Evolutionary conservation across 352 stramenopile species (phyloP).

Genomic region (Globisporangium solare): DNA sequence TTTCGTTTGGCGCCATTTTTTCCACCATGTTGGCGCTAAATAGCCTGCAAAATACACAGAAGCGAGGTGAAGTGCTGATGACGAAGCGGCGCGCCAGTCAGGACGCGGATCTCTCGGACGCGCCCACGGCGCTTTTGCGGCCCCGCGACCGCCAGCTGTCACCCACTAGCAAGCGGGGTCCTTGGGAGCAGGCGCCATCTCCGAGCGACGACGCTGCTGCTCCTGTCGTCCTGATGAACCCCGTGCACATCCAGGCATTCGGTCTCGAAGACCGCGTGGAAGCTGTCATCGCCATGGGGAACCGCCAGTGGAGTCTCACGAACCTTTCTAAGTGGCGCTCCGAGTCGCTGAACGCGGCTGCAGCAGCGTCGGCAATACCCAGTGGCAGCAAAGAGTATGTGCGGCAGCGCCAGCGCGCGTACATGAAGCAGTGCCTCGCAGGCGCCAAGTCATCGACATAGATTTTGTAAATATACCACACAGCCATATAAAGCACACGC

Average conservation of each 20-base stretch:
- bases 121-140: background rate
- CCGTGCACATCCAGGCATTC: slow-evolving; percentile 58
- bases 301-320: slow-evolving; percentile 45
- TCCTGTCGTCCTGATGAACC: slow-evolving; percentile 12
- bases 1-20: slow-evolving; percentile 10
- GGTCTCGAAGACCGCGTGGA: slow-evolving; percentile 74
- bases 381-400: slow-evolving; percentile 32
- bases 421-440: slow-evolving; percentile 42
- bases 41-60: background rate
- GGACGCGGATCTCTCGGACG: background rate
- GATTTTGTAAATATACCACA: no score
- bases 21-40: background rate
- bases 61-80: background rate
- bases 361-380: background rate
- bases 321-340: slow-evolving; percentile 66
- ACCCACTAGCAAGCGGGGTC: background rate
- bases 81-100: slow-evolving; percentile 8
- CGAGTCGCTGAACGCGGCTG: slow-evolving; percentile 18
- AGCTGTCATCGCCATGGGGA: slow-evolving; percentile 53
- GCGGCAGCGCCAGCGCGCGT: slow-evolving; percentile 61
- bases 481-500: background rate
- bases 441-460: background rate
- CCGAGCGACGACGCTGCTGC: background rate
- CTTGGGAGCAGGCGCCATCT: background rate
- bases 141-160: background rate